Conservation (phyloP, 306 rosid genomes). For the Sechiopsis laciniata region DNA sequence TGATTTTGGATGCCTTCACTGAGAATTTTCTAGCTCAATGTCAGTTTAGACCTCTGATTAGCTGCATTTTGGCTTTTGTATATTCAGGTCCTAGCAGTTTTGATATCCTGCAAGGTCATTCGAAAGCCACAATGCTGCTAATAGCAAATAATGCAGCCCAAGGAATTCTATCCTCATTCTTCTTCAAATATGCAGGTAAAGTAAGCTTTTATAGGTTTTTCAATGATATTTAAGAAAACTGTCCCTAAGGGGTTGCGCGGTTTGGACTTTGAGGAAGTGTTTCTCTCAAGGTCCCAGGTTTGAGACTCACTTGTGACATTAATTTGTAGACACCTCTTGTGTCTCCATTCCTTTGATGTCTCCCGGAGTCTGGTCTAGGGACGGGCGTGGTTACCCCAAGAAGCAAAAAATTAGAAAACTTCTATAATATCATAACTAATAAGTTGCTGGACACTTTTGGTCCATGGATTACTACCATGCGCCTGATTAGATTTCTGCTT, state of each 20-base stretch:
- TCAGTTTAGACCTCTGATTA: slow-evolving; percentile 4
- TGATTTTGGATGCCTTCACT: neutral
- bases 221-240: neutral
- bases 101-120: slow-evolving; percentile 93
- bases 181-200: slow-evolving; percentile 97
- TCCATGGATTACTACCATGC: neutral
- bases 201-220: slow-evolving; percentile 14
- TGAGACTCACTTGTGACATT: no score
- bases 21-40: neutral
- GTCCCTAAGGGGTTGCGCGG: no score
- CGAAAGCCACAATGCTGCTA: slow-evolving; percentile 85
- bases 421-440: neutral
- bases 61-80: slow-evolving; percentile 23
- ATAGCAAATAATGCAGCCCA: slow-evolving; percentile 96
- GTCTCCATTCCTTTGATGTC: no score
- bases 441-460: slow-evolving; percentile 5
- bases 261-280: no score
- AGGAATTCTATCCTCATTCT: slow-evolving; percentile 94
- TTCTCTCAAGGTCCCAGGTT: no score
- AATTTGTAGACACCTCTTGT: no score
- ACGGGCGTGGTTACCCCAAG: no score
- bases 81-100: slow-evolving; percentile 79
- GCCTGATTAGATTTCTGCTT: slow-evolving; percentile 11
- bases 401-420: neutral
- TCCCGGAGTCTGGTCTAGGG: no score